Evolutionary conservation across 2,329 filamentous ascomycete genomes (phyloP).

Genomic region (Microcyclospora tardicrescens): DNA sequence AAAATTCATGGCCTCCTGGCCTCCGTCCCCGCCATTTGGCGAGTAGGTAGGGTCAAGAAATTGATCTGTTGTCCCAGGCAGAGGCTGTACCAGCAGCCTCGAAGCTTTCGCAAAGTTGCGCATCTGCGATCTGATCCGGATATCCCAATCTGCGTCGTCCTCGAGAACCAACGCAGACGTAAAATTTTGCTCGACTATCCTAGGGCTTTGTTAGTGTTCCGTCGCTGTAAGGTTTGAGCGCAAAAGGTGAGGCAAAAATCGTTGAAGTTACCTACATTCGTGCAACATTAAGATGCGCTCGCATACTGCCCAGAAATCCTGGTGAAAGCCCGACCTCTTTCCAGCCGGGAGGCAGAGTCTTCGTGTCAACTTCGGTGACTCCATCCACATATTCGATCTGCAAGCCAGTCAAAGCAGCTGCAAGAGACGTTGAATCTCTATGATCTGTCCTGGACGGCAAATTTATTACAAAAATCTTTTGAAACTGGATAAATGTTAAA

Average conservation of each 20-base stretch:
- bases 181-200: conserved; percentile 22
- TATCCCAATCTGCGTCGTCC: conserved; percentile 33
- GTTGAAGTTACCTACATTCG: conserved; percentile 2
- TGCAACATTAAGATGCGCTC: conserved; percentile 11
- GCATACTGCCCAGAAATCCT: conserved; percentile 4
- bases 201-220: conserved; percentile 22
- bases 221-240: not conserved
- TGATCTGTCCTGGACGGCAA: conserved; percentile 38
- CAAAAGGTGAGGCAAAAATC: not conserved
- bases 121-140: conserved; percentile 28
- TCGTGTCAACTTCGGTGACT: conserved; percentile 20
- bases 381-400: conserved; percentile 35
- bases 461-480: conserved; percentile 38
- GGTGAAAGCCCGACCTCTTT: conserved; percentile 1
- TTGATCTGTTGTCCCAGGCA: conserved; percentile 1
- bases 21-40: conserved; percentile 8
- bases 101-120: conserved; percentile 24
- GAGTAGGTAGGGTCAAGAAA: conserved; percentile 6
- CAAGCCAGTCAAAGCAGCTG: conserved; percentile 34
- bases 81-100: conserved; percentile 22
- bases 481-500: conserved; percentile 25
- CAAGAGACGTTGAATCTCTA: conserved; percentile 35
- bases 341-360: conserved; percentile 20
- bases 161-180: conserved; percentile 31
- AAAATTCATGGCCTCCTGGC: conserved; percentile 3